phyloP scores from a whole-genome alignment of 352 stramenopile genomes.

The Elongisporangium senticosum region DNA sequence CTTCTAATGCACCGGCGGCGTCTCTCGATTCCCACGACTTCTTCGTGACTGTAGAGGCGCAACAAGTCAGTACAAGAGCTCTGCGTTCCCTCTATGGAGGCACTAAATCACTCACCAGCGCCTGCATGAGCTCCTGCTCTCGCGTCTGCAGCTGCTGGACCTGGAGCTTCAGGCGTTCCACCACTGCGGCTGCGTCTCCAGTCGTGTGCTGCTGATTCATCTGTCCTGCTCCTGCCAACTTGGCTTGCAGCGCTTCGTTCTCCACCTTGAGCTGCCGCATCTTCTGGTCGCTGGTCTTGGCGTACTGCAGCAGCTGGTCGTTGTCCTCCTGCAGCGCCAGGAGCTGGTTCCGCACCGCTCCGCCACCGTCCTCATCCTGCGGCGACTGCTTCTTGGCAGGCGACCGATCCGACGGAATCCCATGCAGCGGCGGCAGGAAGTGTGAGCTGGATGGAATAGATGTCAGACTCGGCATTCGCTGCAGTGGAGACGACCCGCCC shows the following conservation, averaged over 20 bases:
- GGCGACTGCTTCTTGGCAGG: slow-evolving; percentile 7
- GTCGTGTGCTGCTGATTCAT: slow-evolving; percentile 9
- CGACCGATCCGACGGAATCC: slow-evolving; percentile 1
- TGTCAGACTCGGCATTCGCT: slow-evolving; percentile 15
- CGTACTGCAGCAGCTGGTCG: slow-evolving; percentile 33
- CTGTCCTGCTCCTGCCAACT: slow-evolving; percentile 6
- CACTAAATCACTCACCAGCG: slow-evolving; percentile 34
- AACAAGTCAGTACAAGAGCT: not conserved
- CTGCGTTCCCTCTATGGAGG: not conserved
- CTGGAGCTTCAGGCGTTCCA: slow-evolving; percentile 43
- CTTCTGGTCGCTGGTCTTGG: slow-evolving; percentile 18
- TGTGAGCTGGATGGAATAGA: slow-evolving; percentile 20
- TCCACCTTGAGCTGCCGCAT: slow-evolving; percentile 34
- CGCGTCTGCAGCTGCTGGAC: slow-evolving; percentile 65
- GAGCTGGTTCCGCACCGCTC: slow-evolving; percentile 37
- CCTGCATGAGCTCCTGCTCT: slow-evolving; percentile 82
- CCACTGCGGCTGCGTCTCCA: slow-evolving; percentile 9
- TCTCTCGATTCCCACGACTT: slow-evolving; percentile 44
- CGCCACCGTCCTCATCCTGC: slow-evolving; percentile 8
- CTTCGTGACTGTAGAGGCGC: slow-evolving; percentile 27
- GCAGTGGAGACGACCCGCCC: slow-evolving; percentile 1
- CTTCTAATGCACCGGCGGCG: slow-evolving; percentile 1
- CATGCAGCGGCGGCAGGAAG: slow-evolving; percentile 19
- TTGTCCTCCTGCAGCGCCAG: slow-evolving; percentile 60
- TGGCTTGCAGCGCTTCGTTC: slow-evolving; percentile 35